Evolutionary conservation across 495 filamentous ascomycete species (phyloP).

Genomic region (Neurospora terricola): DNA sequence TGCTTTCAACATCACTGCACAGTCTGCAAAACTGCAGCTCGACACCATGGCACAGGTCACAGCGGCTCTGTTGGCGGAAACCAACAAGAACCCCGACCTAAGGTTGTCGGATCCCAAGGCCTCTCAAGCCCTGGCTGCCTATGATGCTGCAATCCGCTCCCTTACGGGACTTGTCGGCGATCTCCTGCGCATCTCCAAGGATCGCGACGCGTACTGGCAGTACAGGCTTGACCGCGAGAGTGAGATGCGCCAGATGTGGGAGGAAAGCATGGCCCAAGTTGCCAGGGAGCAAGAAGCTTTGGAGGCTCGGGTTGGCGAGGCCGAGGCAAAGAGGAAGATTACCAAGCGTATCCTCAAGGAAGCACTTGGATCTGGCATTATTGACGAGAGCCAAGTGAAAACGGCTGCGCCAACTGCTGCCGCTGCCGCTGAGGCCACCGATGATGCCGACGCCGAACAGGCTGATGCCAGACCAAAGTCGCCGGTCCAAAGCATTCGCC

Average conservation of each 20-base stretch:
- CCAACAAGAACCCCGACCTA: conserved; percentile 54
- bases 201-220: conserved; percentile 95
- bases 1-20: conserved; percentile 88
- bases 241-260: conserved; percentile 87
- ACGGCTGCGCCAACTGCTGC: conserved; percentile 24
- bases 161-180: conserved; percentile 80
- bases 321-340: conserved; percentile 77
- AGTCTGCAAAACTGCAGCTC: conserved; percentile 86
- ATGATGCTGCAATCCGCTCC: conserved; percentile 80
- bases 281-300: conserved; percentile 88
- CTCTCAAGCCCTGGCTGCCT: conserved; percentile 71
- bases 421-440: conserved; percentile 21
- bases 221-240: conserved; percentile 84
- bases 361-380: conserved; percentile 55
- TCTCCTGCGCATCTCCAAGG: conserved; percentile 79
- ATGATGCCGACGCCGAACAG: conserved; percentile 16
- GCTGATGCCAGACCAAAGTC: conserved; percentile 30
- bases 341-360: conserved; percentile 87
- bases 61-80: conserved; percentile 67
- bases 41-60: conserved; percentile 80
- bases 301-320: conserved; percentile 76
- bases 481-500: conserved; percentile 31
- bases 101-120: conserved; percentile 65
- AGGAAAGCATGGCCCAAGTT: conserved; percentile 94
- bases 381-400: conserved; percentile 33